Evolutionary conservation across 345 rosid species (phyloP), one percentile per base, ranked within the genome.

Genomic region (Heritiera littoralis): DNA sequence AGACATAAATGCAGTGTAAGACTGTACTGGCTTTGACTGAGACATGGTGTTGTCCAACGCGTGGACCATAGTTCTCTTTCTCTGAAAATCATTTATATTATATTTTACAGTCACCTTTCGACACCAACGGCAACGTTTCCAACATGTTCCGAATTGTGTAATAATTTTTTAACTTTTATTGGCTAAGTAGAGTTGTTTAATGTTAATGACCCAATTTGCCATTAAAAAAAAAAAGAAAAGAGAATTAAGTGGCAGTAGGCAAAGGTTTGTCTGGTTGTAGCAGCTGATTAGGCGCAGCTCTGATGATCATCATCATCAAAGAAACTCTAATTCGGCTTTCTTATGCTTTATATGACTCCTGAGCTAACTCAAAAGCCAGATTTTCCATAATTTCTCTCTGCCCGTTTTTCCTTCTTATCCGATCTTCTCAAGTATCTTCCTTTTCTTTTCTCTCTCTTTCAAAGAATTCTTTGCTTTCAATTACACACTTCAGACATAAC

Each of bases 391-490:
- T 52, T 52, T 46, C 46, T 55, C 17, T 35, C 40, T 13, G 10
- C 63, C n/a, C 45, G 2, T 14, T 13, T 4, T 61, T 9, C 66
- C 3, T 67, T 54, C 80, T 67, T 77, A 55, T 77, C 80, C 48
- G 20, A 20, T 49, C 32, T 40, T 65, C 30, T 48, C 66, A 11
- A 65, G n/a, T 38, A 35, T 66, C 51, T 66, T 15, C 77, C n/a
- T 38, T n/a, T 35, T 5, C 1, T 18, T 17, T 23, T 56, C 69
- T 74, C 35, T 43, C 13, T 52, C 64, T 65, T 54, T 30, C 20
- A 48, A 20, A 49, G 12, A 18, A 32, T 65, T 23, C 7, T 41
- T 41, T 17, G 11, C 11, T 67, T 67, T 41, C 1, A 75, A 7
- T 75, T 60, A 56, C 8, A 51, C 4, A 0, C 9, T 74, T 35